These are phyloP conservation scores for Ustilago shanxiensis DNA, from an alignment of 1,284 basidiomycete genomes.

Conservation along the genomic window DNA sequence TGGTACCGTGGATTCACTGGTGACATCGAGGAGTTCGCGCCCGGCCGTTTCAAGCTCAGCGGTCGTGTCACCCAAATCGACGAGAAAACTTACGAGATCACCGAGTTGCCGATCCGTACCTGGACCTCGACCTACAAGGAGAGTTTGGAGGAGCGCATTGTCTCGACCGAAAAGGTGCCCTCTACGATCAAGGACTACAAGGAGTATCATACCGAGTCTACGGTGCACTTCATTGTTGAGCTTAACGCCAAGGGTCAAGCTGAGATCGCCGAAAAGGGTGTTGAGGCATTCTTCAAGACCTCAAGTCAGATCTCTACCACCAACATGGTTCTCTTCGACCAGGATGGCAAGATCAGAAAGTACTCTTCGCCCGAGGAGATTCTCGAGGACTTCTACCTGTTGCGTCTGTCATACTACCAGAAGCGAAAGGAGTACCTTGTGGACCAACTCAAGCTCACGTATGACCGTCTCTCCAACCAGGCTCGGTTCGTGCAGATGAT, in stretches of 20 bases:
- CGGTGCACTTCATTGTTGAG: conserved; percentile 89
- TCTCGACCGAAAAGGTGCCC: conserved; percentile 76
- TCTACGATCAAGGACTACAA: conserved; percentile 73
- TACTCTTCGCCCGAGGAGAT: conserved; percentile 92
- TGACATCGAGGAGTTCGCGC: conserved; percentile 81
- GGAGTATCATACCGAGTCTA: conserved; percentile 81
- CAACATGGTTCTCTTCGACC: conserved; percentile 99
- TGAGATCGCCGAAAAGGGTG: conserved; percentile 88
- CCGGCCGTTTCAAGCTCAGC: conserved; percentile 87
- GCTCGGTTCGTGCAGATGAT: conserved; percentile 98
- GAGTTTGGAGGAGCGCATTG: conserved; percentile 80
- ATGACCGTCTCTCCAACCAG: conserved; percentile 92
- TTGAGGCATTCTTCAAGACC: conserved; percentile 92
- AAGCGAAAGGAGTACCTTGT: conserved; percentile 88
- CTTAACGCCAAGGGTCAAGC: conserved; percentile 85
- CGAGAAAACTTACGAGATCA: conserved; percentile 91
- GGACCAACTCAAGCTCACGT: conserved; percentile 83
- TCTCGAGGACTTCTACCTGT: conserved; percentile 91
- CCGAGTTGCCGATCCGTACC: conserved; percentile 91
- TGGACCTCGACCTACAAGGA: conserved; percentile 96
- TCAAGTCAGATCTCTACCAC: conserved; percentile 84
- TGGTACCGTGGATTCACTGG: conserved; percentile 97
- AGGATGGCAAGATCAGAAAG: conserved; percentile 95
- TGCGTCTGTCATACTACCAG: conserved; percentile 85
- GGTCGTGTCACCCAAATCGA: conserved; percentile 84